phyloP scores from a whole-genome alignment of 805 yeast species.

The Candida maris region DNA sequence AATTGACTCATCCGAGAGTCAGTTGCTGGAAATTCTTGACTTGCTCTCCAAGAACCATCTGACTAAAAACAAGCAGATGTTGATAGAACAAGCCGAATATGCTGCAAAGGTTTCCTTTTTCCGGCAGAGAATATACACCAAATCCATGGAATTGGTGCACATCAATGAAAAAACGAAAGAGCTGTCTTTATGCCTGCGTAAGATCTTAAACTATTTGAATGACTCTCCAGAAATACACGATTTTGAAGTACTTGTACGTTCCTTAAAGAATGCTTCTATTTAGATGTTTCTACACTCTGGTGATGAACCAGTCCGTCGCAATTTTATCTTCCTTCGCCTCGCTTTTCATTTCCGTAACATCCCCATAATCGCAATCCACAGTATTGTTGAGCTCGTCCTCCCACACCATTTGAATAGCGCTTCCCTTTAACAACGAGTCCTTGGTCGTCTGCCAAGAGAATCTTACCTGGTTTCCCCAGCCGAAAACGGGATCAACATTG shows the following conservation, averaged over 20 bases:
- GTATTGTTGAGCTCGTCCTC: constrained; percentile 42
- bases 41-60: constrained; percentile 11
- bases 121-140: constrained; percentile 15
- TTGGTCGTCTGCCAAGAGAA: constrained; percentile 94
- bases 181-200: constrained; percentile 14
- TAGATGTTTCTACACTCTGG: constrained; percentile 1
- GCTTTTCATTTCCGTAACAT: constrained; percentile 17
- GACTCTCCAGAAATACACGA: constrained; percentile 4
- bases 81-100: constrained; percentile 12
- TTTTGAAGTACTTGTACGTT: constrained; percentile 8
- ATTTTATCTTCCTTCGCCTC: constrained; percentile 3
- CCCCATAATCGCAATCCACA: constrained; percentile 26
- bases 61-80: constrained; percentile 10
- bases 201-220: constrained; percentile 11
- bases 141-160: constrained; percentile 17
- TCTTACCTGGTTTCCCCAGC: constrained; percentile 75
- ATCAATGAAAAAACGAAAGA: constrained; percentile 15
- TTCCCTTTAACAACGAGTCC: constrained; percentile 57
- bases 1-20: constrained; percentile 16
- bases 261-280: not conserved
- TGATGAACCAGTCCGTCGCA: constrained; percentile 21
- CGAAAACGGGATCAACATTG: constrained; percentile 68
- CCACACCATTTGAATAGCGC: constrained; percentile 59
- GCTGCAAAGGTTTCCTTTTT: constrained; percentile 10
- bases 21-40: constrained; percentile 13